A percentile compares a stretch with the other conserved stretches of the same genome.
Conservation (phyloP, 441 rosid genomes). For the Gossypium aridum region DNA sequence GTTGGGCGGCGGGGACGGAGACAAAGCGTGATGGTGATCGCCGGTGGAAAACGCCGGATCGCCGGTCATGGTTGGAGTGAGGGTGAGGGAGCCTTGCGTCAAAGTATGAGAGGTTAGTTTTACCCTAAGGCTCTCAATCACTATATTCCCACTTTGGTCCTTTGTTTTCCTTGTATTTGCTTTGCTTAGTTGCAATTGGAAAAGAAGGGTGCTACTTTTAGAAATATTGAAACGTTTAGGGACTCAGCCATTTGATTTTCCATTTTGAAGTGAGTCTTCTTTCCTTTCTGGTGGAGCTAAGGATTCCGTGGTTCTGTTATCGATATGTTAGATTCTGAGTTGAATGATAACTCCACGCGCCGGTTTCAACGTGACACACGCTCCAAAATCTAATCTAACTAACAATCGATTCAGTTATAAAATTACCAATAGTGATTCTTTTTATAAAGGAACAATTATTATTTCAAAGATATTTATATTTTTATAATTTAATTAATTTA, state of each 20-base stretch:
- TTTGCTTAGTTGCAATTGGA: neutral
- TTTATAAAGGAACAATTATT: too few species aligned
- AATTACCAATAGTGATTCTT: too few species aligned
- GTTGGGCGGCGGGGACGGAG: conserved; percentile 19
- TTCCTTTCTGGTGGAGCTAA: neutral
- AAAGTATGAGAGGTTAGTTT: conserved; percentile 17
- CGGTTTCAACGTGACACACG: neutral
- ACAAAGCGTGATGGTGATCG: conserved; percentile 24
- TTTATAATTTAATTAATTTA: too few species aligned
- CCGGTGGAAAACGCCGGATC: conserved; percentile 23
- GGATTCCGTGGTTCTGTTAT: neutral
- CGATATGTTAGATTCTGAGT: neutral
- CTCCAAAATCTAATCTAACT: neutral
- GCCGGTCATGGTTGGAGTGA: conserved; percentile 24
- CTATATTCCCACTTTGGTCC: conserved; percentile 6
- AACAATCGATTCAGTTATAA: too few species aligned
- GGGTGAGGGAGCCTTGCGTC: conserved; percentile 12
- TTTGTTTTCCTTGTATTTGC: neutral
- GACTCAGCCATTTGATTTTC: neutral
- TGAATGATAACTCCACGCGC: neutral
- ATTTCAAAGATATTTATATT: neutral
- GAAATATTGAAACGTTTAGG: neutral
- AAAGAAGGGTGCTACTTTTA: neutral
- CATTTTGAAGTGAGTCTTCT: neutral
- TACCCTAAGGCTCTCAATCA: neutral